Base-by-base conservation (phyloP, 805 yeast genomes). In the Wickerhamiella domercqiae region DNA sequence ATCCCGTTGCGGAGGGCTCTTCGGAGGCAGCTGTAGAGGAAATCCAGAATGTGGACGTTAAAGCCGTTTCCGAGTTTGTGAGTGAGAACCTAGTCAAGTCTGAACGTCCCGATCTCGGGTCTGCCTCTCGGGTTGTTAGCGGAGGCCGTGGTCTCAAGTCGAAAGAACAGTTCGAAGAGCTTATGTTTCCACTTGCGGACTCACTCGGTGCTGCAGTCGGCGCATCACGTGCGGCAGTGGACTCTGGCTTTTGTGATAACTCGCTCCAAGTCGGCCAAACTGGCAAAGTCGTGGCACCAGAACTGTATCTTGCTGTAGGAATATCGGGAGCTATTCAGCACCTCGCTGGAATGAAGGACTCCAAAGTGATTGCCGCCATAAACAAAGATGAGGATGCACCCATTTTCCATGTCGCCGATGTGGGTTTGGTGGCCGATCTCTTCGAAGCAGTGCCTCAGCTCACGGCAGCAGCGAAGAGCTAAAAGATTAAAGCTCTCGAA, bases 191-290 rank as follows among this genome's bases (percentile, higher is more conserved):
- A 36, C 65, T 87, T 47, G 96, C 97, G 5, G 75, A 73, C 40
- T 68, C 78, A 42, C 63, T 87, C 41, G 70, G 75, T 39, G 98
- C 97, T 2, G 97, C 94, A 38, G 78, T 87, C 35, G 98, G 98
- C 52, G 97, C 97, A 3, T 82, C 95, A 5, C 75, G 98, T 59
- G 97, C 96, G 15, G 98, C 97, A 24, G 98, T 90, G 18, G 98
- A 87, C 60, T 69, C 93, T 32, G 97, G 96, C 0, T 84, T 72
- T 57, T 84, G 93, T 54, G 97, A 90, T 55, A 90, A 87, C 63
- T 84, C 97, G 6, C 68, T 87, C 50, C 98, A 87, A 62, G 86
- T 87, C 44, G 98, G 98, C 39, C 98, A 87, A 63, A 87, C 98
- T 7, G 98, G 98, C 50, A 90, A 90, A 59, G 86, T 86, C 38